phyloP scores from a whole-genome alignment of 306 rosid species.

The Phaseolus lunatus region DNA sequence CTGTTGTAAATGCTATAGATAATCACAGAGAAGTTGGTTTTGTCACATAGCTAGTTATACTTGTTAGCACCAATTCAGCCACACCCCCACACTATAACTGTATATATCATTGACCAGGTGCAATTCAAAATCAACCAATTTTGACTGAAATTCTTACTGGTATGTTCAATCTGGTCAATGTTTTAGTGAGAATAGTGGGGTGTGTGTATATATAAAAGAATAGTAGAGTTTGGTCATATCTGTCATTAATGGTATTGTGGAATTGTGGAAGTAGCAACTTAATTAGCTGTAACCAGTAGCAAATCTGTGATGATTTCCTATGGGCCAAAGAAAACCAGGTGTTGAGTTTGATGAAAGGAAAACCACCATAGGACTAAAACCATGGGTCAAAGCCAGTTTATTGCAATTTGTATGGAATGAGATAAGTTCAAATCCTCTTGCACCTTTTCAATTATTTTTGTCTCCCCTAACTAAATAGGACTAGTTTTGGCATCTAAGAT shows the following conservation, averaged over 20 bases:
- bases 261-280: constrained; percentile 32
- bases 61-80: no score
- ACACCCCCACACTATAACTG: no score
- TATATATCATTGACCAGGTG: constrained; percentile 49
- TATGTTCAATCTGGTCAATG: constrained; percentile 8
- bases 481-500: constrained; percentile 41
- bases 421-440: constrained; percentile 39
- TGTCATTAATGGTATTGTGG: constrained; percentile 43
- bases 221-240: constrained; percentile 29
- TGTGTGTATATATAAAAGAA: not conserved
- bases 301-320: constrained; percentile 36
- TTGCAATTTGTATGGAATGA: constrained; percentile 33
- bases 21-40: no score
- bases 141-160: constrained; percentile 36
- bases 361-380: constrained; percentile 46
- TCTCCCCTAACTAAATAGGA: not conserved
- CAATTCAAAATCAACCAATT: constrained; percentile 42
- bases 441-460: constrained; percentile 14
- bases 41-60: no score
- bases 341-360: constrained; percentile 27
- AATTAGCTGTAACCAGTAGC: constrained; percentile 38
- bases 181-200: not conserved
- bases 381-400: constrained; percentile 42
- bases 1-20: no score
- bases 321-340: constrained; percentile 55